These are phyloP conservation scores for Curvularia sp. DNA, from an alignment of 2,329 filamentous ascomycete species.

Conservation along the genomic window DNA sequence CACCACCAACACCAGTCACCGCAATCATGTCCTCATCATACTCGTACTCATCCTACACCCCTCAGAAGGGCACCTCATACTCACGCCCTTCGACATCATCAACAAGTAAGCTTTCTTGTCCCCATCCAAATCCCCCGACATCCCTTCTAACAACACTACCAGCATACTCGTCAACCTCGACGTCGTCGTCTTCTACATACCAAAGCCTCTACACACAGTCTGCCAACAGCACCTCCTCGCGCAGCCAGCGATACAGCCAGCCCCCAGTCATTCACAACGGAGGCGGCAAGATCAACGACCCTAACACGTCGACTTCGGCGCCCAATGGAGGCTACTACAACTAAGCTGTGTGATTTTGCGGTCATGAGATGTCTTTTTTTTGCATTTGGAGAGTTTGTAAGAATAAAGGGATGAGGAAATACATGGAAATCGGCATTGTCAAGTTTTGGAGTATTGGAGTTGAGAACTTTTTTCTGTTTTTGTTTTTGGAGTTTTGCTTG, in stretches of 20 bases:
- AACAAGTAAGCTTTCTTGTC: slow-evolving; percentile 18
- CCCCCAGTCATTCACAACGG: slow-evolving; percentile 41
- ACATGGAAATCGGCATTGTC: too few species aligned
- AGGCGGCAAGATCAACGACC: slow-evolving; percentile 39
- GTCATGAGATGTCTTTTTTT: not conserved
- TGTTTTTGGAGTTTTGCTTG: too few species aligned
- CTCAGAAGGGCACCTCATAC: slow-evolving; percentile 12
- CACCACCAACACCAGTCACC: slow-evolving; percentile 1
- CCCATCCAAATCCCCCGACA: slow-evolving; percentile 37
- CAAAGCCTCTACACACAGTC: slow-evolving; percentile 38
- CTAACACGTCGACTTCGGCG: slow-evolving; percentile 40
- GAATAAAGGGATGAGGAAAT: not conserved
- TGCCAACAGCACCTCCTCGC: slow-evolving; percentile 19
- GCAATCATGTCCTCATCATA: slow-evolving; percentile 1
- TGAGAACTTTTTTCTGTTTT: not conserved
- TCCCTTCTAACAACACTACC: slow-evolving; percentile 30
- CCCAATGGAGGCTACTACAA: slow-evolving; percentile 43
- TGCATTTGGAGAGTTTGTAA: not conserved
- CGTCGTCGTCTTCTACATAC: slow-evolving; percentile 38
- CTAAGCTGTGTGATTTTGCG: slow-evolving; percentile 13
- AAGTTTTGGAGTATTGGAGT: not conserved
- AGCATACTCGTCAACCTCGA: slow-evolving; percentile 36
- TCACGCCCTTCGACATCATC: slow-evolving; percentile 20
- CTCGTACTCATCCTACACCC: not conserved
- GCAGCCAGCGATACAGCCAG: slow-evolving; percentile 39